Base-by-base conservation (phyloP, 139 green algal species). In the Chlamydomonas schloesseri region DNA sequence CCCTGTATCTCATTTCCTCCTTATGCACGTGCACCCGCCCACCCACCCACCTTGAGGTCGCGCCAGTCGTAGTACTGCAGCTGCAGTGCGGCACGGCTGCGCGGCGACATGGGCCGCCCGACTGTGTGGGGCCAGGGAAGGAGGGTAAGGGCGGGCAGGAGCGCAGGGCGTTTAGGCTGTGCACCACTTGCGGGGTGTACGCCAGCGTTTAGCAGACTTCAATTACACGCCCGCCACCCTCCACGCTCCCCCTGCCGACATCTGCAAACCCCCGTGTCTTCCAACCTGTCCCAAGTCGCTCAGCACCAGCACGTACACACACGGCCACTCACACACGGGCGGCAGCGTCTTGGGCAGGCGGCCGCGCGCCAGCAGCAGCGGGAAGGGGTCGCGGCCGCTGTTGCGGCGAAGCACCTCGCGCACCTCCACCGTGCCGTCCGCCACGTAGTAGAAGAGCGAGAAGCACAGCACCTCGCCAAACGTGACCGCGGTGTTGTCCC, bases 341-440 rank as follows among this genome's bases (percentile, higher is more conserved):
- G 89, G 89, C 29, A 89, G 18, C 37, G 83, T 82, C 82, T 88
- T 89, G n/a, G 90, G 90, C 79, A 93, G 90, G 31, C 89, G 64
- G 55, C 83, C 77, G 28, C 87, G 76, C 15, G 58, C 65, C 5
- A 93, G 79, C 87, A 93, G 72, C 60, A 91, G 65, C 17, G 87
- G 87, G 79, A 90, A 93, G 50, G 90, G 90, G 74, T 93, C 90
- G 26, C 90, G 78, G 11, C 90, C 90, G 53, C 67, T 84, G 83
- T 93, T 93, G 65, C 67, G 75, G 3, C 33, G 58, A n/a, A 36
- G n/a, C 36, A 88, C 50, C 90, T 93, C 90, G 8, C 82, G 83
- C 23, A 93, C 93, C 89, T 98, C 96, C 2, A 97, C 83, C 5
- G 93, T 97, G 90, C 97, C 91, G 80, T 97, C 96, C 69, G 89